phyloP scores from a whole-genome alignment of 805 yeast genomes.

The Maudiozyma turicensis region DNA sequence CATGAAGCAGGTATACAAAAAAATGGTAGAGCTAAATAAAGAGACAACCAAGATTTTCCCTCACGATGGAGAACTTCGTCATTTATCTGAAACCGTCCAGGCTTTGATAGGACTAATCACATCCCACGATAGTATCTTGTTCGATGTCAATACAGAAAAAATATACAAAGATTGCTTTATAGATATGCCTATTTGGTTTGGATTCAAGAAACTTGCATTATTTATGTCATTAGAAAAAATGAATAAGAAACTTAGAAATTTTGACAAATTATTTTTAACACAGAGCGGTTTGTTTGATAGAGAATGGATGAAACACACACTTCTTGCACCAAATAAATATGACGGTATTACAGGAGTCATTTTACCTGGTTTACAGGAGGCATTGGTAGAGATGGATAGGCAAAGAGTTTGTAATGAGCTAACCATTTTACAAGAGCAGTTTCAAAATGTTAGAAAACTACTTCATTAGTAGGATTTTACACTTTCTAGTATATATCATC shows the following conservation, averaged over 20 bases:
- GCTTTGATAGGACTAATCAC: constrained; percentile 5
- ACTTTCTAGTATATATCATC: too few relatives aligned
- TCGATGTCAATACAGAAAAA: constrained; percentile 39
- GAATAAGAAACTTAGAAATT: constrained; percentile 42
- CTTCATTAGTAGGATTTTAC: constrained; percentile 12
- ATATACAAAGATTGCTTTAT: constrained; percentile 43
- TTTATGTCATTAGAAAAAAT: constrained; percentile 48
- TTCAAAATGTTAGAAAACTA: constrained; percentile 17
- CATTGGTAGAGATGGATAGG: constrained; percentile 38
- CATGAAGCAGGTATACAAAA: constrained; percentile 32
- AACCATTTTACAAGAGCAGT: constrained; percentile 32
- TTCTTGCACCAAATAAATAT: constrained; percentile 49
- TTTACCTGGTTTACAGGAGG: constrained; percentile 52
- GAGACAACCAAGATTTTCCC: constrained; percentile 14
- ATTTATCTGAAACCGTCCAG: constrained; percentile 6
- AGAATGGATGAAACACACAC: constrained; percentile 53
- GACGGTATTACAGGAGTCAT: constrained; percentile 44
- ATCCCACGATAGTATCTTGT: constrained; percentile 27
- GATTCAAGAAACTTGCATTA: constrained; percentile 46
- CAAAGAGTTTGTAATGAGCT: constrained; percentile 37
- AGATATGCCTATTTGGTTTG: constrained; percentile 75
- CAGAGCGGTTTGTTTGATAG: constrained; percentile 39
- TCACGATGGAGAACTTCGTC: constrained; percentile 11
- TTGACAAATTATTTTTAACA: constrained; percentile 47
- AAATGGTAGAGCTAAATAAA: constrained; percentile 25